phyloP scores from a whole-genome alignment of 257 asterid species.

The Nicotiana sylvestris region DNA sequence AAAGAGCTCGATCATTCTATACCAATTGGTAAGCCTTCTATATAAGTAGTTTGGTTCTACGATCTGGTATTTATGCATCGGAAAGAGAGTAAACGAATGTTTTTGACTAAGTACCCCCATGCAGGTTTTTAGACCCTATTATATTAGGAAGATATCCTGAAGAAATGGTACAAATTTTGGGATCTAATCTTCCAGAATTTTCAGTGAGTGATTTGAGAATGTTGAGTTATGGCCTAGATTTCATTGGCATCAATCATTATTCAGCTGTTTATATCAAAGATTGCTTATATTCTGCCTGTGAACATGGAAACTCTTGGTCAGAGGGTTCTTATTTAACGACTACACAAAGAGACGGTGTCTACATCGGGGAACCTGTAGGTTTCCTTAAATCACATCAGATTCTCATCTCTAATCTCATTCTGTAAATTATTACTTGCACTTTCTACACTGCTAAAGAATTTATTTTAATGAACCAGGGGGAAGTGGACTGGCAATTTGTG shows the following conservation, averaged over 20 bases:
- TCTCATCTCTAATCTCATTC: neutral
- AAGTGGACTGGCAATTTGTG: slow-evolving; percentile 37
- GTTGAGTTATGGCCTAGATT: slow-evolving; percentile 33
- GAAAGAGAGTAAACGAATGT: neutral
- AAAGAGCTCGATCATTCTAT: slow-evolving; percentile 58
- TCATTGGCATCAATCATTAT: slow-evolving; percentile 56
- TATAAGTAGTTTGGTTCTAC: neutral
- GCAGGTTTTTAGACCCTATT: slow-evolving; percentile 58
- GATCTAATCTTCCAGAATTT: slow-evolving; percentile 35
- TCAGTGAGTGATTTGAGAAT: slow-evolving; percentile 20
- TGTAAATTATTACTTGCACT: neutral
- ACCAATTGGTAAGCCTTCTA: slow-evolving; percentile 38
- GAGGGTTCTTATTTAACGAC: slow-evolving; percentile 40
- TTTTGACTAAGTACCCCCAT: neutral
- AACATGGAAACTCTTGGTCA: slow-evolving; percentile 32
- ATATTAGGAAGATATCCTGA: slow-evolving; percentile 49
- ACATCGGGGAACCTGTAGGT: slow-evolving; percentile 48
- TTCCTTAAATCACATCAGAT: neutral
- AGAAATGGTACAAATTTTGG: slow-evolving; percentile 40
- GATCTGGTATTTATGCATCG: neutral
- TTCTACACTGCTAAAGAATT: neutral
- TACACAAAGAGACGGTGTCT: slow-evolving; percentile 31
- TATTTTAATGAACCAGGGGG: slow-evolving; percentile 27
- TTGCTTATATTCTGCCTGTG: slow-evolving; percentile 44
- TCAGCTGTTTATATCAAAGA: slow-evolving; percentile 49